Evolutionary conservation across 805 yeast genomes (phyloP), one percentile per base, ranked within the genome.

Genomic region (Candida wancherniae): DNA sequence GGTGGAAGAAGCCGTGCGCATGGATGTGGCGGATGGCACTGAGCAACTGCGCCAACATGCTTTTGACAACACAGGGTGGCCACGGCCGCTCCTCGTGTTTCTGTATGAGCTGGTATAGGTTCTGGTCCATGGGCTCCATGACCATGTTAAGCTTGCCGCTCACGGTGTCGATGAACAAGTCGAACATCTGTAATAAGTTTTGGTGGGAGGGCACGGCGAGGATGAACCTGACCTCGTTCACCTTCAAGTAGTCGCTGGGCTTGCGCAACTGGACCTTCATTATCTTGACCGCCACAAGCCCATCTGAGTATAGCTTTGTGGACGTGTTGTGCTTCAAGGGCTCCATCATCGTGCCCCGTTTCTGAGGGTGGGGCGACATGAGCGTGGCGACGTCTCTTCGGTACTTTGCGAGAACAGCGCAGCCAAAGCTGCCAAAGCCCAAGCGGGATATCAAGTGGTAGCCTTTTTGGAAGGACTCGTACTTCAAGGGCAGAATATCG

Each of bases 81-180:
- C 85, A 78, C 1, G 63, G 60, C 22, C 65, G 59, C 10, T 61
- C 58, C 32, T 68, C 70, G 40, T 92, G 69, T 23, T 75, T 63
- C 42, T 71, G 75, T 69, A 87, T 82, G 47, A 85, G 65, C 55
- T 85, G 90, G 47, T 79, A 78, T 36, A 90, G 63, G 48, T 80
- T 86, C 55, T 80, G 86, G 42, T 80, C 83, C 86, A 88, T 75
- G 15, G 80, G 71, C 55, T 90, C 97, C 94, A 90, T 85, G 9
- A 81, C 82, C 22, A 88, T 84, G 49, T 85, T 86, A 33, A 86
- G 63, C 45, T 75, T 73, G 41, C 64, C 72, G 24, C 71, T 59
- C 14, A 47, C 39, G 30, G 71, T 63, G 58, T 90, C 96, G 35
- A 84, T 68, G 48, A 88, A 85, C 51, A 86, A 67, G 47, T 87